A percentile compares a stretch with the other conserved stretches of the same genome.
Evolutionary conservation across 257 asterid species (phyloP).

Genomic region (Perilla frutescens): DNA sequence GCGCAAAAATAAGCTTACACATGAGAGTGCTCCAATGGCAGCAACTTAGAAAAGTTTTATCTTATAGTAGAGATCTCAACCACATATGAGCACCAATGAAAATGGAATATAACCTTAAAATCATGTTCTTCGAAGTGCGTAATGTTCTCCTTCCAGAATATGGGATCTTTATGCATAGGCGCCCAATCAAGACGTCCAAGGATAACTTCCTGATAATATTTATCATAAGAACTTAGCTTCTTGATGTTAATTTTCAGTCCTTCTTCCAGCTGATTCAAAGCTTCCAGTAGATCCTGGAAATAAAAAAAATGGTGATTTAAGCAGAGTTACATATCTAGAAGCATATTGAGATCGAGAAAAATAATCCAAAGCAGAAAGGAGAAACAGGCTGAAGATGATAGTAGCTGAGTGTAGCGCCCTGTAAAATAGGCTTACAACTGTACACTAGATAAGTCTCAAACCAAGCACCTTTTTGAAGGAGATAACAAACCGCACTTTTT

Average conservation of each 20-base stretch:
- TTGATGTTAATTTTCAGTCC: slow-evolving; percentile 76
- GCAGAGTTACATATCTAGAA: slow-evolving; percentile 29
- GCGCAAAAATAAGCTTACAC: slow-evolving; percentile 12
- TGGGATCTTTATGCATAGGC: slow-evolving; percentile 89
- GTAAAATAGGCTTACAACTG: background rate
- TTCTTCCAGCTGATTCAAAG: slow-evolving; percentile 77
- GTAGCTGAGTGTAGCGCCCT: background rate
- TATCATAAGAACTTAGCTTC: slow-evolving; percentile 78
- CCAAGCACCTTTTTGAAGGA: slow-evolving; percentile 8
- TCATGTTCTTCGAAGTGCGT: slow-evolving; percentile 78
- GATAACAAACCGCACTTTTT: background rate
- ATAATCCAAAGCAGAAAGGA: slow-evolving; percentile 21
- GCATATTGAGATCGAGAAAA: slow-evolving; percentile 1
- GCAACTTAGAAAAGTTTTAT: slow-evolving; percentile 9
- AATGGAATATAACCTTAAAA: slow-evolving; percentile 65
- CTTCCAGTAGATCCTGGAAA: slow-evolving; percentile 78
- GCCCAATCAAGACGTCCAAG: slow-evolving; percentile 96
- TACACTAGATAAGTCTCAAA: slow-evolving; percentile 21
- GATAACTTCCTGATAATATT: slow-evolving; percentile 88
- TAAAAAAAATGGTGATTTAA: slow-evolving; percentile 17
- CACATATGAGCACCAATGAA: slow-evolving; percentile 4
- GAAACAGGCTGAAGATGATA: slow-evolving; percentile 16
- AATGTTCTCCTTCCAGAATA: slow-evolving; percentile 82
- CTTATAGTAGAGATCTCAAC: background rate
- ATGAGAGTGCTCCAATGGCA: slow-evolving; percentile 22